phyloP scores from a whole-genome alignment of 495 filamentous ascomycete genomes.

The Ascobolus immersus region DNA sequence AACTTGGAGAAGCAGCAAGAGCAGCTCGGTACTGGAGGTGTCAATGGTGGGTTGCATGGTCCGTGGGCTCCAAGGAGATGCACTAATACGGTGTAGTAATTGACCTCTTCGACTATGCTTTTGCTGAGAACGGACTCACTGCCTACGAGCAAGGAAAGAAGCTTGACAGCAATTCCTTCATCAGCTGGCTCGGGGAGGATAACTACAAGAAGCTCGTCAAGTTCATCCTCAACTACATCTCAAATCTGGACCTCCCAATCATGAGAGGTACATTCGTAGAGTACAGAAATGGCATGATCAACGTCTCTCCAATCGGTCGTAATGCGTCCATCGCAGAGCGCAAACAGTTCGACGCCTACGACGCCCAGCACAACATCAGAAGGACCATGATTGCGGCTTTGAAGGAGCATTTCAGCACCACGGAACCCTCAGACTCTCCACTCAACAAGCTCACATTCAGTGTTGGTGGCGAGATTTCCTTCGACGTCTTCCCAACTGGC shows the following conservation, averaged over 20 bases:
- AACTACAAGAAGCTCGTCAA: constrained; percentile 70
- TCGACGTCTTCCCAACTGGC: constrained; percentile 87
- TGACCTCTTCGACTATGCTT: constrained; percentile 78
- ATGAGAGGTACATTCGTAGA: constrained; percentile 94
- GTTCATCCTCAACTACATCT: constrained; percentile 71
- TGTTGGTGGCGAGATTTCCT: constrained; percentile 89
- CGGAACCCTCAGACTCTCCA: too few relatives aligned
- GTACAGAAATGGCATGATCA: constrained; percentile 95
- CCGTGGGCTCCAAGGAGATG: neutral
- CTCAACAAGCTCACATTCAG: constrained; percentile 71
- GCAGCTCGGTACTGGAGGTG: constrained; percentile 39
- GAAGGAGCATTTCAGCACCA: constrained; percentile 59
- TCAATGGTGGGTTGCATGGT: constrained; percentile 9
- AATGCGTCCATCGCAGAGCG: constrained; percentile 59
- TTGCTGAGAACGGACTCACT: constrained; percentile 81
- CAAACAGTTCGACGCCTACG: constrained; percentile 50
- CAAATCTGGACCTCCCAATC: constrained; percentile 61
- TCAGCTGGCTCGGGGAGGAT: constrained; percentile 74
- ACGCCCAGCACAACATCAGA: constrained; percentile 48
- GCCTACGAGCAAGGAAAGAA: constrained; percentile 57
- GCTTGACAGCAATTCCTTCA: constrained; percentile 57
- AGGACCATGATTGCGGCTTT: constrained; percentile 44
- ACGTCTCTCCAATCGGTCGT: constrained; percentile 73
- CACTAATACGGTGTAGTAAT: constrained; percentile 6
- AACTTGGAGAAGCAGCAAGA: constrained; percentile 87